phyloP scores from a whole-genome alignment of 2,329 filamentous ascomycete species.

The Phaeosphaeria sp. region DNA sequence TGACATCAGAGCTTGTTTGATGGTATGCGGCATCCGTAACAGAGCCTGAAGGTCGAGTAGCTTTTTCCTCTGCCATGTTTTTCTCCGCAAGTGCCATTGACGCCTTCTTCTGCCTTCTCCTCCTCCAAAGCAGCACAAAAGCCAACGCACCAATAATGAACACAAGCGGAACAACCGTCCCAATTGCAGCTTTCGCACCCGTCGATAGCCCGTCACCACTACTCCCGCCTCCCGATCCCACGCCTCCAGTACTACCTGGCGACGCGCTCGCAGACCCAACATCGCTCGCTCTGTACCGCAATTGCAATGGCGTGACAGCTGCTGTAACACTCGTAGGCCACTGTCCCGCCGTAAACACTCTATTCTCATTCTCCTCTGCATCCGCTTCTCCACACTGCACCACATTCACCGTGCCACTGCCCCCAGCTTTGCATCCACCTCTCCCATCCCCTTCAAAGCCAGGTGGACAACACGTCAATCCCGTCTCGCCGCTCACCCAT shows the following conservation, averaged over 20 bases:
- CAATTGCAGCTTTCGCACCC: slow-evolving; percentile 80
- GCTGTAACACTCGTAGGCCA: slow-evolving; percentile 20
- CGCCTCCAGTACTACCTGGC: neutral
- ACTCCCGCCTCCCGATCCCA: neutral
- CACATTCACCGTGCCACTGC: slow-evolving; percentile 15
- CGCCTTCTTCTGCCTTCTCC: slow-evolving; percentile 16
- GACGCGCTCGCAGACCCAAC: slow-evolving; percentile 4
- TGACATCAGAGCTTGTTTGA: slow-evolving; percentile 1
- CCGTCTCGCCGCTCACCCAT: slow-evolving; percentile 27
- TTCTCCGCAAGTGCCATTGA: slow-evolving; percentile 4
- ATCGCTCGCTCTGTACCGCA: slow-evolving; percentile 23
- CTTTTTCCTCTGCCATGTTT: slow-evolving; percentile 10
- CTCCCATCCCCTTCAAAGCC: slow-evolving; percentile 22
- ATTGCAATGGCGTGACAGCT: slow-evolving; percentile 18
- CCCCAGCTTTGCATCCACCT: slow-evolving; percentile 18
- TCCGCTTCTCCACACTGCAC: slow-evolving; percentile 29
- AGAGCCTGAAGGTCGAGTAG: neutral
- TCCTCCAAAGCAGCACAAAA: slow-evolving; percentile 23
- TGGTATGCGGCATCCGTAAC: neutral
- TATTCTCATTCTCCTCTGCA: slow-evolving; percentile 25
- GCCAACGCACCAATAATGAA: slow-evolving; percentile 61
- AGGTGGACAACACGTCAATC: slow-evolving; percentile 30
- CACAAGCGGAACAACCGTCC: slow-evolving; percentile 87
- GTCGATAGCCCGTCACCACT: slow-evolving; percentile 57
- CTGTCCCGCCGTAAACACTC: slow-evolving; percentile 12